Evolutionary conservation across 192 early-diverging fungal species (phyloP).

Genomic region (Coemansia sp.): DNA sequence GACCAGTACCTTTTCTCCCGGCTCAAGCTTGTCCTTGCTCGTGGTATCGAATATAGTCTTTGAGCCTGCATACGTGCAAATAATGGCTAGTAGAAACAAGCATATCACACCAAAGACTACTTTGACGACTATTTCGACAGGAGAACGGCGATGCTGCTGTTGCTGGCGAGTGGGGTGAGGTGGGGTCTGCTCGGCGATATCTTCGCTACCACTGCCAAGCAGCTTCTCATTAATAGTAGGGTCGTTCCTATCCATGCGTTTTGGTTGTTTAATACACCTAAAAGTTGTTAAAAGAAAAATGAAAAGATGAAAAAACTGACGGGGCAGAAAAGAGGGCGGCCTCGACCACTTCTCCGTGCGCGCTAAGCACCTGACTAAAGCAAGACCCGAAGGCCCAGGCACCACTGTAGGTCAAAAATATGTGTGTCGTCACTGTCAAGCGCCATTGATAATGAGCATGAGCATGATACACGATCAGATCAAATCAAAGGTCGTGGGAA

Average conservation of each 20-base stretch:
- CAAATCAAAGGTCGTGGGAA: background rate
- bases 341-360: background rate
- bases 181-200: background rate
- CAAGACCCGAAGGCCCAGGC: background rate
- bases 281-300: background rate
- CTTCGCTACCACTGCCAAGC: background rate
- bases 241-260: conserved; percentile 3
- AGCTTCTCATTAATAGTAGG: background rate
- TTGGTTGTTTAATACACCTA: background rate
- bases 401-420: background rate
- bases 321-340: background rate
- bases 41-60: conserved; percentile 12
- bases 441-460: background rate
- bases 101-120: background rate
- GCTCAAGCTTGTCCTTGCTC: background rate
- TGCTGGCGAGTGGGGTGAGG: background rate
- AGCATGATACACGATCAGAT: background rate
- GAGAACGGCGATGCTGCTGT: background rate
- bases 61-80: conserved; percentile 16
- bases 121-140: conserved; percentile 12
- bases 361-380: background rate
- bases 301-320: background rate
- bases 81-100: conserved; percentile 6
- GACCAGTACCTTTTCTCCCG: conserved; percentile 10
- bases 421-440: background rate